Base-by-base conservation (phyloP, 2,329 filamentous ascomycete species). In the Neonectria magnoliae region DNA sequence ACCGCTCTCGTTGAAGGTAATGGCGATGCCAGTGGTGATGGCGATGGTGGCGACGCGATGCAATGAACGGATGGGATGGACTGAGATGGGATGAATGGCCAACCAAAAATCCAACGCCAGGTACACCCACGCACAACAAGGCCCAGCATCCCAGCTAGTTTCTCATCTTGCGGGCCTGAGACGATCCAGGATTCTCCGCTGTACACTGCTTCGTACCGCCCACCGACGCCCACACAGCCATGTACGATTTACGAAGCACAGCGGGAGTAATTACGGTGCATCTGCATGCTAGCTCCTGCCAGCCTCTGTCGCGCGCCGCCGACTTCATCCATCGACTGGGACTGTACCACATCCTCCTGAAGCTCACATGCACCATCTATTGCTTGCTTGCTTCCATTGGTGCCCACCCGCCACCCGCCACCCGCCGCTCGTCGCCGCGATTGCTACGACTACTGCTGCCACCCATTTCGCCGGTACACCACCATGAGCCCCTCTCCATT, bases 261-360 rank as follows among this genome's bases (percentile, higher is more conserved):
- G 47, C 41, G 33, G 22, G 27, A 59, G 50, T 38, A 29, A 29
- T 29, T 29, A 33, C 50, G 36, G 31, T 20, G 61, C 56, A 58
- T 9, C 25, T 60, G 31, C 22, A 8, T 29, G 29, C 29, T 25
- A 55, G 25, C 51, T 42, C 44, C 59, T 45, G 16, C 53, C 18
- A 38, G 27, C 57, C 31, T 45, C 58, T 63, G 18, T 48, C 50
- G 44, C 51, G 44, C 45, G 56, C 52, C 67, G 67, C 67, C 65
- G 68, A 68, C 61, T 68, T 66, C 56, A 55, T 52, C 61, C 55
- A 57, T 36, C 41, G 58, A 63, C 61, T 59, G 48, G 50, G 60
- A 51, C 48, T 56, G 67, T 66, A 54, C 58, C 65, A 72, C 71
- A 63, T 55, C 57, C 44, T 69, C 56, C 60, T 67, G 38, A 42